Percentiles rank a stretch among this genome's conserved stretches.
These are phyloP conservation scores for Nectriaceae sp. DNA, from an alignment of 2,329 filamentous ascomycete species.

Conservation along the genomic window DNA sequence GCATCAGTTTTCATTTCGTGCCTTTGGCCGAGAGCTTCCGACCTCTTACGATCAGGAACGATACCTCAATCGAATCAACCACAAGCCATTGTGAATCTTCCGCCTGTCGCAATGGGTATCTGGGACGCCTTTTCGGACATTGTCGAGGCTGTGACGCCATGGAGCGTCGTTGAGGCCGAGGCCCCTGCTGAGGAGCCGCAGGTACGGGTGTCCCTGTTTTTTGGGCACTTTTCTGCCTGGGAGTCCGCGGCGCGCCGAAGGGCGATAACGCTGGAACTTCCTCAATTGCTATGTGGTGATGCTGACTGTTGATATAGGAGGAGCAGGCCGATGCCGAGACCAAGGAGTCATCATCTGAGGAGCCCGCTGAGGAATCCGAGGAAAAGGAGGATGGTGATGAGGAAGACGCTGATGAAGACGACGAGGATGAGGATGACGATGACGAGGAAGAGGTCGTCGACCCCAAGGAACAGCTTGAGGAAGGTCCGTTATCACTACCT, in stretches of 20 bases:
- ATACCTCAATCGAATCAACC: slow-evolving; percentile 39
- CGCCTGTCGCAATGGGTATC: slow-evolving; percentile 61
- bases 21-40: slow-evolving; percentile 45
- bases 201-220: slow-evolving; percentile 39
- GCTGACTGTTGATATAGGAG: slow-evolving; percentile 31
- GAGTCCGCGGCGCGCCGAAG: not conserved
- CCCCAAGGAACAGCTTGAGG: slow-evolving; percentile 84
- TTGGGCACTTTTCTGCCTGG: slow-evolving; percentile 6
- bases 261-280: slow-evolving; percentile 6
- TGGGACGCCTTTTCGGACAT: slow-evolving; percentile 66
- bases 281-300: slow-evolving; percentile 17
- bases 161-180: slow-evolving; percentile 66
- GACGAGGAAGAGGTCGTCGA: slow-evolving; percentile 86
- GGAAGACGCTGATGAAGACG: slow-evolving; percentile 44
- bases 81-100: slow-evolving; percentile 43
- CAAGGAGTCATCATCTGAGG: slow-evolving; percentile 42
- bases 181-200: slow-evolving; percentile 67
- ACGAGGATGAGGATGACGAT: slow-evolving; percentile 64
- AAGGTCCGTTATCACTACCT: slow-evolving; percentile 67
- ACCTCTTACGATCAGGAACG: slow-evolving; percentile 39
- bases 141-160: slow-evolving; percentile 65
- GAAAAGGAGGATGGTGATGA: slow-evolving; percentile 34
- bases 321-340: slow-evolving; percentile 54
- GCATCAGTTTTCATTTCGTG: slow-evolving; percentile 46
- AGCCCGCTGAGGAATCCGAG: slow-evolving; percentile 31